phyloP scores from a whole-genome alignment of 768 basidiomycete genomes.

The Tricholoma furcatifolium region DNA sequence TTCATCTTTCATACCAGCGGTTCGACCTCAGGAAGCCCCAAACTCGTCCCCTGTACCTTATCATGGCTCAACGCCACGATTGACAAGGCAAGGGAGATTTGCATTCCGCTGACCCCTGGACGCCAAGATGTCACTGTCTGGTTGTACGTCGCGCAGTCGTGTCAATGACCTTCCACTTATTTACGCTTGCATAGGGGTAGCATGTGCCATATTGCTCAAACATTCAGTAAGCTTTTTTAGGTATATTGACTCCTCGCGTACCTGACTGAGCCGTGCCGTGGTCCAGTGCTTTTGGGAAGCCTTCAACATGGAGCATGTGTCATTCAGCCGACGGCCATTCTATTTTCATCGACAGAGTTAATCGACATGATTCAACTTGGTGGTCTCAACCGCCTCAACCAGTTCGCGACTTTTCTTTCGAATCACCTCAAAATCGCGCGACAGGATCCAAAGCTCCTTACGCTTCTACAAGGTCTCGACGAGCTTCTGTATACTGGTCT shows the following conservation, averaged over 20 bases:
- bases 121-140: constrained; percentile 53
- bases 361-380: constrained; percentile 68
- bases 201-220: constrained; percentile 82
- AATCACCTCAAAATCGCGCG: constrained; percentile 43
- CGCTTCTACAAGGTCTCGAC: constrained; percentile 52
- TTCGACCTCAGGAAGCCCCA: constrained; percentile 64
- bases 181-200: constrained; percentile 54
- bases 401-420: constrained; percentile 70
- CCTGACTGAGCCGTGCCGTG: constrained; percentile 18
- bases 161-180: neutral
- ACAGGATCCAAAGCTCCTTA: constrained; percentile 58
- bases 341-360: constrained; percentile 68
- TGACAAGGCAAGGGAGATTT: constrained; percentile 45
- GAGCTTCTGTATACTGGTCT: constrained; percentile 68
- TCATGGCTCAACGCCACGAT: constrained; percentile 51
- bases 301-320: constrained; percentile 74
- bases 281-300: constrained; percentile 64
- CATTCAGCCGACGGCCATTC: constrained; percentile 65
- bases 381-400: constrained; percentile 71
- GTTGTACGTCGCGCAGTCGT: constrained; percentile 46
- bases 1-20: constrained; percentile 71
- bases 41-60: constrained; percentile 58
- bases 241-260: constrained; percentile 16
- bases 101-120: constrained; percentile 36
- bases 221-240: constrained; percentile 55